These are phyloP conservation scores for Abrus pulchellus DNA, from an alignment of 306 rosid species.

Conservation along the genomic window DNA sequence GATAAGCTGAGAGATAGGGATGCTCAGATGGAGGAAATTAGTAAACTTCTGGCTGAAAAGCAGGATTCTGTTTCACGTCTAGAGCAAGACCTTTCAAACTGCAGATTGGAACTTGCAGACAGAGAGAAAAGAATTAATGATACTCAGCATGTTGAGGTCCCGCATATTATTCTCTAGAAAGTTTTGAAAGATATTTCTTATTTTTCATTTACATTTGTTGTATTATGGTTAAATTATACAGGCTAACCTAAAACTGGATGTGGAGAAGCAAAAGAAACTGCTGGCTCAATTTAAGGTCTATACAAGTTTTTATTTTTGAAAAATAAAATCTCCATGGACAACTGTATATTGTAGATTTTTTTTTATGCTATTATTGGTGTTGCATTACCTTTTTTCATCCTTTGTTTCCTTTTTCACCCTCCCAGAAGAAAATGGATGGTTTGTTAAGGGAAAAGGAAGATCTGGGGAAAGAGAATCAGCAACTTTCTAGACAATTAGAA, in stretches of 20 bases:
- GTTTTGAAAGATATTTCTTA: not conserved
- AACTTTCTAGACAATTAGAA: constrained; percentile 80
- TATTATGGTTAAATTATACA: constrained; percentile 48
- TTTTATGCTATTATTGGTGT: not conserved
- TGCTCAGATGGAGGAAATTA: constrained; percentile 65
- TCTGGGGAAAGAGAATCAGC: constrained; percentile 70
- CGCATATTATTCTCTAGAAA: constrained; percentile 1
- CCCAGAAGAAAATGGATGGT: constrained; percentile 67
- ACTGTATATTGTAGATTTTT: not conserved
- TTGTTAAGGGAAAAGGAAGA: constrained; percentile 80
- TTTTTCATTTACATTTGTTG: constrained; percentile 12
- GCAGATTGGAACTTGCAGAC: constrained; percentile 69
- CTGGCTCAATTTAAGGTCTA: constrained; percentile 67
- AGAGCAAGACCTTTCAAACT: constrained; percentile 75
- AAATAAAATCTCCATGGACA: not conserved
- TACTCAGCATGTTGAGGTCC: constrained; percentile 69
- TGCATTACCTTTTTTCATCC: not conserved
- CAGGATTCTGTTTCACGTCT: constrained; percentile 61
- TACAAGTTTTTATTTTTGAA: constrained; percentile 14
- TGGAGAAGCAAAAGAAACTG: constrained; percentile 71
- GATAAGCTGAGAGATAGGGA: constrained; percentile 76
- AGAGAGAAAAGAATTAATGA: constrained; percentile 77
- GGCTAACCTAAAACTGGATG: constrained; percentile 73
- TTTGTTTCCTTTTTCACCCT: constrained; percentile 24
- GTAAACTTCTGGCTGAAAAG: constrained; percentile 66